Base-by-base conservation (phyloP, 257 asterid species). In the Salvia rosmarinus region DNA sequence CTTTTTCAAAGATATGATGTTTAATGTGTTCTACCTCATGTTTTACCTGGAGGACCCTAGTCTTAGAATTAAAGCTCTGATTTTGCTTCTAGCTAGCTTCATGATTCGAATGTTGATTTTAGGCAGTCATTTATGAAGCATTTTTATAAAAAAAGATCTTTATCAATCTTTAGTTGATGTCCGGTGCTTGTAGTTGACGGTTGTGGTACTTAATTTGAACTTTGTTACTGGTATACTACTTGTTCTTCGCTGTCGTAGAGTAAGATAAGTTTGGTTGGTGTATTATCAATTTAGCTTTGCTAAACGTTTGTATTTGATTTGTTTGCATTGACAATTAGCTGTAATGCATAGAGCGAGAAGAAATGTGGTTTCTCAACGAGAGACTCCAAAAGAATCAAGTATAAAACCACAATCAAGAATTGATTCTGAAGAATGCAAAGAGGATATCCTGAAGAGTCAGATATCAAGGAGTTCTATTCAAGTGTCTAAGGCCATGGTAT, bases 261-360 rank as follows among this genome's bases (percentile, higher is more conserved):
- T 19, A 9, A 20, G 16, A 6, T 58, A 57, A 25, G 14, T 30
- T 11, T 23, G 13, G 6, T 11, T 64, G 77, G 50, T 67, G 44
- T 55, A 20, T 9, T 61, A 52, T 39, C 28, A 10, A 9, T 51
- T 60, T 16, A 16, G 46, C 40, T 62, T 64, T 71, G 67, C 63
- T 71, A 8, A 67, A 42, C 20, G 30, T 58, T 71, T 74, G 50
- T 63, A 14, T 72, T 67, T 43, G 47, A 61, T 54, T 39, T 74
- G 14, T 67, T 56, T 19, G 66, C 51, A 32, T 32, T 52, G 69
- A 42, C 61, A 12, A 75, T 5, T 62, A 92, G 96, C 95, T 80
- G 76, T 55, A 73, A 72, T 85, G 83, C 89, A 81, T 63, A 75
- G 70, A 67, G 96, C 99, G 42, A 82, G 82, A 85, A 85, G 98